Conservation (phyloP, 148 eudicot genomes). For the Nyssa sinensis region DNA sequence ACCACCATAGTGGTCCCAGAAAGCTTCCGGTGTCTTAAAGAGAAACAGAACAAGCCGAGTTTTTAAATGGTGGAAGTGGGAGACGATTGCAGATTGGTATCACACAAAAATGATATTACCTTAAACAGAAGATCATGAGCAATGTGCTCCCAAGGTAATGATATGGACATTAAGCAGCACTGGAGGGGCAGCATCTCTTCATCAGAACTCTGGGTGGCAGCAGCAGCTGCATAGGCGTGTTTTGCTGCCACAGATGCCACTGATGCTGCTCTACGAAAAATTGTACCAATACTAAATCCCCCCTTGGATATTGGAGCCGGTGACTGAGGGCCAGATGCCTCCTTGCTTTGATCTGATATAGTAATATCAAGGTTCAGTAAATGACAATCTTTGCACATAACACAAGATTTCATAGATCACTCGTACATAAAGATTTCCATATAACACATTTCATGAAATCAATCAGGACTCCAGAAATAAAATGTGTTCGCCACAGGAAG, state of each 20-base stretch:
- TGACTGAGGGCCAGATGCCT: conserved; percentile 50
- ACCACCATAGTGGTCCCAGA: background rate
- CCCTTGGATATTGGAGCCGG: conserved; percentile 50
- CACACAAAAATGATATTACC: conserved; percentile 33
- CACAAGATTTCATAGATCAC: background rate
- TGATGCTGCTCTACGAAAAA: conserved; percentile 75
- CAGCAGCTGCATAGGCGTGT: conserved; percentile 73
- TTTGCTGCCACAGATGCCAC: conserved; percentile 86
- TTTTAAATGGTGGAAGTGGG: background rate
- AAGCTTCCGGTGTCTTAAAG: background rate
- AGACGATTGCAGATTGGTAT: background rate
- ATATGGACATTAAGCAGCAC: conserved; percentile 90
- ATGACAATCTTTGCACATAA: background rate
- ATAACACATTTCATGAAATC: background rate
- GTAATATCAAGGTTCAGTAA: background rate
- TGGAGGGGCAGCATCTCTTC: conserved; percentile 93
- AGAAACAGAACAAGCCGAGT: background rate
- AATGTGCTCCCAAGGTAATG: conserved; percentile 96
- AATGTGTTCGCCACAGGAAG: background rate
- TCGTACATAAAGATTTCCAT: background rate
- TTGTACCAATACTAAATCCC: conserved; percentile 56
- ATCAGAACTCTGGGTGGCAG: conserved; percentile 44
- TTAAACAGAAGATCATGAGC: conserved; percentile 90
- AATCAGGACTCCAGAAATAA: background rate
- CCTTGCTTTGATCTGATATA: conserved; percentile 78